phyloP scores from a whole-genome alignment of 768 basidiomycete species.

The Psilocybe cyanescens region DNA sequence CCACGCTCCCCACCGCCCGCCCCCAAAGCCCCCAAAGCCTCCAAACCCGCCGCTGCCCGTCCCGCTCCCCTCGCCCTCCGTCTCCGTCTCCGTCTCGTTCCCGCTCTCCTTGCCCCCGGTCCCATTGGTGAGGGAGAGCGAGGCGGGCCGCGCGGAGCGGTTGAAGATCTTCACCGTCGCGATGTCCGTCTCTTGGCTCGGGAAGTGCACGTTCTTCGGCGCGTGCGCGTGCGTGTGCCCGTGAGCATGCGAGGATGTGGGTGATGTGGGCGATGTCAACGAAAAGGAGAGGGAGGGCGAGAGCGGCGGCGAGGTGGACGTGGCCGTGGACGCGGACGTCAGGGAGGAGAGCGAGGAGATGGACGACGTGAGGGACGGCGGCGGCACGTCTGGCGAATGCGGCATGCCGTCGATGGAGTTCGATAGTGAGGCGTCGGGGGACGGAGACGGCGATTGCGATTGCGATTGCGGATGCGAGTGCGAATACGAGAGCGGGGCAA shows the following conservation, averaged over 20 bases:
- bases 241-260: conserved; percentile 13
- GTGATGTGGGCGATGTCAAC: conserved; percentile 40
- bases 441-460: conserved; percentile 34
- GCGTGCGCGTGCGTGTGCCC: conserved; percentile 48
- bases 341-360: conserved; percentile 32
- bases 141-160: conserved; percentile 70
- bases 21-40: conserved; percentile 5
- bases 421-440: conserved; percentile 41
- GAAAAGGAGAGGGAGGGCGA: conserved; percentile 23
- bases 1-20: conserved; percentile 1
- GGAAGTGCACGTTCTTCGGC: conserved; percentile 90
- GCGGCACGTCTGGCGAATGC: conserved; percentile 39
- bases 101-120: neutral
- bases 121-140: conserved; percentile 35
- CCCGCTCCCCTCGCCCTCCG: conserved; percentile 31
- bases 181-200: conserved; percentile 62
- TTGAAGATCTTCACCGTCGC: conserved; percentile 66
- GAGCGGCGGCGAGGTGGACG: conserved; percentile 31
- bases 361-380: conserved; percentile 17
- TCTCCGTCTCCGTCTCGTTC: conserved; percentile 32
- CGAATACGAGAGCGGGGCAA: neutral
- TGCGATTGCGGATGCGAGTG: neutral
- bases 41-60: conserved; percentile 12
- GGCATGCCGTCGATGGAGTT: conserved; percentile 39
- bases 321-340: conserved; percentile 19